phyloP scores from a whole-genome alignment of 2,329 filamentous ascomycete genomes.

The Thelonectria olida region DNA sequence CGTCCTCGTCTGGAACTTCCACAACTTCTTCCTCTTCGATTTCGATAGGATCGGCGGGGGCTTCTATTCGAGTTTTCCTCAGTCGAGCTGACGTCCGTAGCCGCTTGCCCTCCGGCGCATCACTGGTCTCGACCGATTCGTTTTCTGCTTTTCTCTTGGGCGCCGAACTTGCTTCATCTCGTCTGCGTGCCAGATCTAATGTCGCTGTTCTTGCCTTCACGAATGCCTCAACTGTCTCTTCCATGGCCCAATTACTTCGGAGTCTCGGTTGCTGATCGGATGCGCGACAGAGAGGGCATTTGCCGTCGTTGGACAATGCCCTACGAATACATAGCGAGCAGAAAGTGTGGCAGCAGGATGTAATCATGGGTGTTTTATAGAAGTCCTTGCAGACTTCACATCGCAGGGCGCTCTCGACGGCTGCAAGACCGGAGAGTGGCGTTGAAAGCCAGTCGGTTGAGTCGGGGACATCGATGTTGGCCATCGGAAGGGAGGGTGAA shows the following conservation, averaged over 20 bases:
- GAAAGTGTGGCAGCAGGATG: slow-evolving; percentile 93
- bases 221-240: slow-evolving; percentile 87
- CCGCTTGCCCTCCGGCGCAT: slow-evolving; percentile 54
- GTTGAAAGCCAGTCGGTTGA: slow-evolving; percentile 88
- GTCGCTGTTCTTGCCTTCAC: slow-evolving; percentile 68
- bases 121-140: slow-evolving; percentile 40
- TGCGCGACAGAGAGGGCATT: slow-evolving; percentile 85
- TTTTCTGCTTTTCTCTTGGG: slow-evolving; percentile 64
- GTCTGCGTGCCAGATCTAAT: slow-evolving; percentile 68
- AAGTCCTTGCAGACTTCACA: slow-evolving; percentile 99
- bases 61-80: slow-evolving; percentile 53
- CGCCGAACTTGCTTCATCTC: slow-evolving; percentile 6
- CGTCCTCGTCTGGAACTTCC: slow-evolving; percentile 40
- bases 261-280: slow-evolving; percentile 85
- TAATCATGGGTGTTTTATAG: slow-evolving; percentile 93
- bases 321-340: slow-evolving; percentile 95
- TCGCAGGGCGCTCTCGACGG: slow-evolving; percentile 85
- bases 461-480: slow-evolving; percentile 65
- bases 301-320: slow-evolving; percentile 82
- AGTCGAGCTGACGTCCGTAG: slow-evolving; percentile 62
- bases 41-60: slow-evolving; percentile 28
- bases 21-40: slow-evolving; percentile 36
- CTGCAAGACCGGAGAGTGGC: slow-evolving; percentile 69
- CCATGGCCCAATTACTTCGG: slow-evolving; percentile 83
- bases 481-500: slow-evolving; percentile 37